A percentile compares a stretch with the other conserved stretches of the same genome.
Conservation (phyloP, 345 rosid genomes). For the Theobroma cacao region DNA sequence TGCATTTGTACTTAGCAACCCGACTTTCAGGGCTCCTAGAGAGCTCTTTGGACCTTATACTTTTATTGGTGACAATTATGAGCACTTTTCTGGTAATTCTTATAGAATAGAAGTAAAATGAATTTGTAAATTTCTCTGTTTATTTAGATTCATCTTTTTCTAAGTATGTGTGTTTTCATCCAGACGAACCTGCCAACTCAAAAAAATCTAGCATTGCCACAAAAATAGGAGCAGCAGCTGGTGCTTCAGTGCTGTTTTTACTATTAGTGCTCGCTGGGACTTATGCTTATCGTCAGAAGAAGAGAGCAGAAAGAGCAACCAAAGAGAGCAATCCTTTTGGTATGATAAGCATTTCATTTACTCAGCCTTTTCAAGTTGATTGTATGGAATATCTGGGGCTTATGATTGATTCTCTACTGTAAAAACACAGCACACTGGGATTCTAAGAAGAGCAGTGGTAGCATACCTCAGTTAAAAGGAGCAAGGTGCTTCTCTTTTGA, state of each 20-base stretch:
- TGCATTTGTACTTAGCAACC: slow-evolving; percentile 59
- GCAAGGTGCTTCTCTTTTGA: slow-evolving; percentile 71
- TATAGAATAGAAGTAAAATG: slow-evolving; percentile 1
- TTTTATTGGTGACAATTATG: slow-evolving; percentile 40
- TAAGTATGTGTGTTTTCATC: not conserved
- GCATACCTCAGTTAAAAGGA: slow-evolving; percentile 72
- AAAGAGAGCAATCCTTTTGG: slow-evolving; percentile 71
- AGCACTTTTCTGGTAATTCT: slow-evolving; percentile 46
- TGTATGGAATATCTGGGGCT: not conserved
- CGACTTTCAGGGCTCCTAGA: slow-evolving; percentile 53
- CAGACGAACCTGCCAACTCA: slow-evolving; percentile 25
- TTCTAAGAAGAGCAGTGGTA: slow-evolving; percentile 45
- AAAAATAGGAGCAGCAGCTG: slow-evolving; percentile 69
- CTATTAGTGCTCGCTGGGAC: slow-evolving; percentile 58
- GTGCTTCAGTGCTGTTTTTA: slow-evolving; percentile 46
- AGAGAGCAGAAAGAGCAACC: slow-evolving; percentile 65
- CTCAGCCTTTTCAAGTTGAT: not conserved
- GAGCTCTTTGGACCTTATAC: slow-evolving; percentile 53
- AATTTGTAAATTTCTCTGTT: not conserved
- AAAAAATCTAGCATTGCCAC: slow-evolving; percentile 38
- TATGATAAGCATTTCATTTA: slow-evolving; percentile 21
- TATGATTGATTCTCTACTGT: not conserved
- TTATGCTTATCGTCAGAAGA: slow-evolving; percentile 70
- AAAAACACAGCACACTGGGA: slow-evolving; percentile 70
- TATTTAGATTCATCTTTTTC: slow-evolving; percentile 4